Base-by-base conservation (phyloP, 176 grass and related monocot genomes). In the Sorghum bicolor region DNA sequence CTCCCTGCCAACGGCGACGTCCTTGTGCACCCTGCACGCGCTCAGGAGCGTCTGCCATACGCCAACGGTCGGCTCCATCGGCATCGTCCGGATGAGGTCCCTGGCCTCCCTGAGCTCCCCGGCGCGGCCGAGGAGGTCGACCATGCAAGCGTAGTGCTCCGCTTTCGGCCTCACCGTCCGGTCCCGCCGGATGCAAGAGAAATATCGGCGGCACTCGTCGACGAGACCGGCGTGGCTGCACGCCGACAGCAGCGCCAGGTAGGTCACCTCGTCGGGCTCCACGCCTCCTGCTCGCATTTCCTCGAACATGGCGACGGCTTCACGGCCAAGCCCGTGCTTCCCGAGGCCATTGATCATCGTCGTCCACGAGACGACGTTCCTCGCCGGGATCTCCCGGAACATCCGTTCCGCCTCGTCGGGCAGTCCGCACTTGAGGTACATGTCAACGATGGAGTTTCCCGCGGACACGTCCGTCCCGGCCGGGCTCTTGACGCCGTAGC, bases 381-480 rank as follows among this genome's bases (percentile, higher is more conserved):
- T 66, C 61, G 26, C 43, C 43, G 77, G 52, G 34, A 77, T 91
- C 69, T 85, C 89, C 55, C 71, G 16, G 72, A 91, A 91, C 71
- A 11, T 16, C 44, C 15, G 65, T 2, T 63, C 72, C 3, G 86
- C 86, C 40, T 88, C 89, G 2, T 65, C 72, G 16, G 28, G 45
- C 14, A 91, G 60, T 2, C 90, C 90, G n/a, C 90, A 88, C 45
- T 91, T 91, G 78, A 85, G 82, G 72, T 88, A 88, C 90, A 85
- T 78, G 47, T 91, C 89, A 3, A 84, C 80, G 0, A 87, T 0
- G n/a, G 89, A 87, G 84, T 90, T 87, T 10, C 61, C 61, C 3
- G 87, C 38, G 0, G 89, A 87, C 70, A 91, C 68, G 28, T 87
- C 89, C 31, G 60, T 0, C 19, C 79, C 88, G 1, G 43, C 29